phyloP scores from a whole-genome alignment of 331 rosid genomes.

The Saraca asoca region DNA sequence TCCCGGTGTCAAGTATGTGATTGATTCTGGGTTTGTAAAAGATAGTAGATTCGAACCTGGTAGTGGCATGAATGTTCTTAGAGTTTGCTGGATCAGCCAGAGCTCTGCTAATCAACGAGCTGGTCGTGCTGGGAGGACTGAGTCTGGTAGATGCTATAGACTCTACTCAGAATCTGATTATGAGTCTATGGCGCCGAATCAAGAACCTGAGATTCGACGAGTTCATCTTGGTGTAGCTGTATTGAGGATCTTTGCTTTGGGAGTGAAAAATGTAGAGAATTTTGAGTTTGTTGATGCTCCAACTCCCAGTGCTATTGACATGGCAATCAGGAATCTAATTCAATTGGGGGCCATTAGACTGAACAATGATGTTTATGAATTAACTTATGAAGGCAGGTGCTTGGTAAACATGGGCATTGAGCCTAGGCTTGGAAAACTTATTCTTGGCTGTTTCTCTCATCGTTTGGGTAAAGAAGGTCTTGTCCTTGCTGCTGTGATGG shows the following conservation, averaged over 20 bases:
- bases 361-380: slow-evolving; percentile 46
- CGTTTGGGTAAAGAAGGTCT: slow-evolving; percentile 73
- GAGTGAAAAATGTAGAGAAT: slow-evolving; percentile 66
- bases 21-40: slow-evolving; percentile 85
- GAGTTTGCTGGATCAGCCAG: slow-evolving; percentile 78
- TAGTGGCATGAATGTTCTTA: slow-evolving; percentile 91
- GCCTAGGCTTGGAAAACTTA: slow-evolving; percentile 93
- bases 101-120: slow-evolving; percentile 95
- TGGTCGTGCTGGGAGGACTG: slow-evolving; percentile 98
- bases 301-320: slow-evolving; percentile 72
- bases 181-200: slow-evolving; percentile 65
- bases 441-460: slow-evolving; percentile 60
- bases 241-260: slow-evolving; percentile 84
- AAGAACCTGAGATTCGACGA: slow-evolving; percentile 94
- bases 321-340: slow-evolving; percentile 78
- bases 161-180: slow-evolving; percentile 77
- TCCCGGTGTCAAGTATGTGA: slow-evolving; percentile 93
- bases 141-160: slow-evolving; percentile 88
- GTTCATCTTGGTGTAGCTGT: slow-evolving; percentile 99
- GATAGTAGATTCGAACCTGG: slow-evolving; percentile 81
- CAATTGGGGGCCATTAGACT: slow-evolving; percentile 67
- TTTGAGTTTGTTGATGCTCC: slow-evolving; percentile 96
- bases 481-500: slow-evolving; percentile 87
- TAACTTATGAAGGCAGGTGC: slow-evolving; percentile 66
- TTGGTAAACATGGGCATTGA: slow-evolving; percentile 87